phyloP scores from a whole-genome alignment of 2,329 filamentous ascomycete genomes.

The Penicillium sp. region DNA sequence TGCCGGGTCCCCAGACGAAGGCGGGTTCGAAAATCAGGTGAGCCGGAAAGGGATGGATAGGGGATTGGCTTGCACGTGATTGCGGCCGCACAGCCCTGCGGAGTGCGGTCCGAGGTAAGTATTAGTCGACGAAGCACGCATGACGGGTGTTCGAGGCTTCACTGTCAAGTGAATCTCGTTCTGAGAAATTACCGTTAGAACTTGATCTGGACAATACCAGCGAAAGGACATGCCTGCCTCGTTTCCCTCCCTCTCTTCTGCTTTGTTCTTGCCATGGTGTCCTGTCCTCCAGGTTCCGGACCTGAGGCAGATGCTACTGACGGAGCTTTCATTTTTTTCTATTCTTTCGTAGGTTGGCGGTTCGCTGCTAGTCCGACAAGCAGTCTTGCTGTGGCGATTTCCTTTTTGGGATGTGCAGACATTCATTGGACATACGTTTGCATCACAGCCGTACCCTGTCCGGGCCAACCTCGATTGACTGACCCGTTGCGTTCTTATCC shows the following conservation, averaged over 20 bases:
- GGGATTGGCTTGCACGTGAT: too few species aligned
- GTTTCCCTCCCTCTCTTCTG: conserved; percentile 4
- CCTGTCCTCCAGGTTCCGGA: conserved; percentile 3
- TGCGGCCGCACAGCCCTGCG: neutral
- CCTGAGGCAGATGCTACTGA: conserved; percentile 14
- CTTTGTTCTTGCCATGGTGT: conserved; percentile 1
- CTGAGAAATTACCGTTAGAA: conserved; percentile 79
- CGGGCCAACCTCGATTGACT: too few species aligned
- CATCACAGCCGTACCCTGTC: too few species aligned
- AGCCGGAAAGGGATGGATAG: too few species aligned
- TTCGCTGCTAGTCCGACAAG: conserved; percentile 6
- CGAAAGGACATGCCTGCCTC: conserved; percentile 64
- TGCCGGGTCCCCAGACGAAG: too few species aligned
- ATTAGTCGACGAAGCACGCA: conserved; percentile 13
- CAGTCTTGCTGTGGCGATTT: neutral
- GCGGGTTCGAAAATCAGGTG: too few species aligned
- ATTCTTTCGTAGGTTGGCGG: conserved; percentile 10
- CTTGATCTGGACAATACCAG: conserved; percentile 98
- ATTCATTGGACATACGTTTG: too few species aligned
- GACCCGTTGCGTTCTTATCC: too few species aligned
- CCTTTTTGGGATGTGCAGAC: too few species aligned
- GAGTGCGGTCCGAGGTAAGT: conserved; percentile 10
- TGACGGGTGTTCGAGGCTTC: conserved; percentile 22
- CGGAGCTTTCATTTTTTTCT: neutral
- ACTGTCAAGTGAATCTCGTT: conserved; percentile 21